A percentile compares a stretch with the other conserved stretches of the same genome.
phyloP scores from a whole-genome alignment of 768 basidiomycete species.

The Lanmaoa rubissima region DNA sequence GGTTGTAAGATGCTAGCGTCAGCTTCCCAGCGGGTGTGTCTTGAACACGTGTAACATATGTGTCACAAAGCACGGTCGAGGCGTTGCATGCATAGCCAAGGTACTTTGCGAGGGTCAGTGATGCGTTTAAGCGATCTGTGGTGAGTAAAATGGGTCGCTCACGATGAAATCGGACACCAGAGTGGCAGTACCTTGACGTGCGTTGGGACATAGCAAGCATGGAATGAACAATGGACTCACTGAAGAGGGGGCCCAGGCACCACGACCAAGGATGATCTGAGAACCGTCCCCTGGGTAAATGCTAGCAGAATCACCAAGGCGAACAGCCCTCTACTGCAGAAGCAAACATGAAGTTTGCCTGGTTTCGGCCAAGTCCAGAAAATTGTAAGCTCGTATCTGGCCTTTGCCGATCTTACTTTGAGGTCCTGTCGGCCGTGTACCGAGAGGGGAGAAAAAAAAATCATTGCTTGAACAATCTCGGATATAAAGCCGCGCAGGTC shows the following conservation, averaged over 20 bases:
- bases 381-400: too few relatives aligned
- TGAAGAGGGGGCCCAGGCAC: too few relatives aligned
- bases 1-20: slow-evolving; percentile 2
- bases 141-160: slow-evolving; percentile 14
- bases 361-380: too few relatives aligned
- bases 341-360: too few relatives aligned
- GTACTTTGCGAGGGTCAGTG: slow-evolving; percentile 14
- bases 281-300: too few relatives aligned
- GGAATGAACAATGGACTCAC: background rate
- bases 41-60: slow-evolving; percentile 5
- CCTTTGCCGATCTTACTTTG: background rate
- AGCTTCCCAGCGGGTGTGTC: slow-evolving; percentile 7
- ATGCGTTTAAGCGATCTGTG: slow-evolving; percentile 9
- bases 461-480: background rate
- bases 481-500: background rate
- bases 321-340: too few relatives aligned
- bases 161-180: slow-evolving; percentile 18
- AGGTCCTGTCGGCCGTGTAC: background rate
- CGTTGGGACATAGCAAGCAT: background rate
- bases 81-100: slow-evolving; percentile 18
- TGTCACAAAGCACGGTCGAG: slow-evolving; percentile 2
- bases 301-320: too few relatives aligned
- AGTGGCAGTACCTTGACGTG: slow-evolving; percentile 11
- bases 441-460: background rate
- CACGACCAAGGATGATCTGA: too few relatives aligned